Percentiles rank a stretch among this genome's conserved stretches.
phyloP scores from a whole-genome alignment of 768 basidiomycete genomes.

The Kwoniella mangroviensis region DNA sequence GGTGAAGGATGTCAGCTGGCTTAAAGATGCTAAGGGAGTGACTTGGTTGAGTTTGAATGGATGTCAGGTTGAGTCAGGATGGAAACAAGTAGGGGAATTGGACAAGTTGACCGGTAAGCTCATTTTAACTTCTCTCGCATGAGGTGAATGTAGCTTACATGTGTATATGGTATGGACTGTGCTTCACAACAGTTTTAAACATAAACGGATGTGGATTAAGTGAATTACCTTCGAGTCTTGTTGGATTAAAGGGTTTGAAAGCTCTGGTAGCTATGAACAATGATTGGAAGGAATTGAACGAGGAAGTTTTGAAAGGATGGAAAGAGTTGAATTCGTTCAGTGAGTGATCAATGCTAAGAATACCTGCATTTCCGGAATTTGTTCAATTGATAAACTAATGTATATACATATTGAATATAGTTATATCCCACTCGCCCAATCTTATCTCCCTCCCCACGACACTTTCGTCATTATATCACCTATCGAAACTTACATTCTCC shows the following conservation, averaged over 20 bases:
- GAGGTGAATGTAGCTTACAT: too few species aligned
- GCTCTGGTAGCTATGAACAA: conserved; percentile 52
- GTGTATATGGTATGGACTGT: too few species aligned
- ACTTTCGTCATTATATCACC: conserved; percentile 29
- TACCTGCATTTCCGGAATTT: too few species aligned
- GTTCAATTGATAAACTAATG: too few species aligned
- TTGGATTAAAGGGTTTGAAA: conserved; percentile 36
- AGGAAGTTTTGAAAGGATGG: conserved; percentile 38
- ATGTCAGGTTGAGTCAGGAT: conserved; percentile 38
- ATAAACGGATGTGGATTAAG: conserved; percentile 40
- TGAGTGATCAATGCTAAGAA: conserved; percentile 13
- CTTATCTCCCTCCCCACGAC: conserved; percentile 34
- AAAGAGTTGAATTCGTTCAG: conserved; percentile 51
- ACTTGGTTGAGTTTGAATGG: conserved; percentile 50
- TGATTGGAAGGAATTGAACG: conserved; percentile 40
- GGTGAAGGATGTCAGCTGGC: conserved; percentile 37
- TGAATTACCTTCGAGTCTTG: conserved; percentile 28
- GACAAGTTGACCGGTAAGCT: conserved; percentile 42
- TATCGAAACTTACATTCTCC: conserved; percentile 53
- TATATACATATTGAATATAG: background rate
- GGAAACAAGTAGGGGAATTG: conserved; percentile 48
- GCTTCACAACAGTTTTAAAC: conserved; percentile 53
- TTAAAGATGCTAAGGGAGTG: conserved; percentile 33
- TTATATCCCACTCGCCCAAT: conserved; percentile 50
- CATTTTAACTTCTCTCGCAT: background rate